A percentile compares a stretch with the other conserved stretches of the same genome.
These are phyloP conservation scores for Tarenaya hassleriana DNA, from an alignment of 345 rosid genomes.

Conservation along the genomic window DNA sequence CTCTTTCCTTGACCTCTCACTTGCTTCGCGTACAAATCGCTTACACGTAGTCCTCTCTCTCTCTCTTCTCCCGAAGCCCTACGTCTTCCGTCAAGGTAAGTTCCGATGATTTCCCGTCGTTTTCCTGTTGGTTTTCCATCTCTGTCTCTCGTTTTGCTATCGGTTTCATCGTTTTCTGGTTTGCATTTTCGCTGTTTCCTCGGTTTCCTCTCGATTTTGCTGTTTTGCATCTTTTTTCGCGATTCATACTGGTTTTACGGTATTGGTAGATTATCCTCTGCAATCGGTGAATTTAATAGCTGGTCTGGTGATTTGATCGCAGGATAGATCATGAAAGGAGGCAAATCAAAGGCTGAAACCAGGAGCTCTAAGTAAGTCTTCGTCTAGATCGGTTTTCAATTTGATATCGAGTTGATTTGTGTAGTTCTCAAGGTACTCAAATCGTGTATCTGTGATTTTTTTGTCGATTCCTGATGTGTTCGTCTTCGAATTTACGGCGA, in stretches of 20 bases:
- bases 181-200: too few relatives aligned
- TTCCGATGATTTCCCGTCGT: slow-evolving; percentile 2
- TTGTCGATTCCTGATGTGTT: slow-evolving; percentile 11
- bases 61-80: slow-evolving; percentile 5
- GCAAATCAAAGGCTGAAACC: slow-evolving; percentile 72
- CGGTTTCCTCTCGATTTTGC: neutral
- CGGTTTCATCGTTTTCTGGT: neutral
- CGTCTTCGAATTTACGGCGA: slow-evolving; percentile 5
- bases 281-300: neutral
- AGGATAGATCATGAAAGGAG: slow-evolving; percentile 87
- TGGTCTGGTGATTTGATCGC: slow-evolving; percentile 26
- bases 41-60: slow-evolving; percentile 3
- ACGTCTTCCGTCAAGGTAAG: slow-evolving; percentile 14
- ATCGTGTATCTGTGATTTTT: slow-evolving; percentile 20
- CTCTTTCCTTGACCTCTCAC: slow-evolving; percentile 22
- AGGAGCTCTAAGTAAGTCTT: slow-evolving; percentile 60
- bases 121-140: too few relatives aligned
- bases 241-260: neutral
- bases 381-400: slow-evolving; percentile 4
- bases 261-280: neutral
- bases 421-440: slow-evolving; percentile 24
- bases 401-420: too few relatives aligned
- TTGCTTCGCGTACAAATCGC: slow-evolving; percentile 22
- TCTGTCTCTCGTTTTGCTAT: too few relatives aligned
- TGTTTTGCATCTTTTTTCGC: neutral